Conservation (phyloP, 2,329 filamentous ascomycete species). For the Aspergillus unguis region DNA sequence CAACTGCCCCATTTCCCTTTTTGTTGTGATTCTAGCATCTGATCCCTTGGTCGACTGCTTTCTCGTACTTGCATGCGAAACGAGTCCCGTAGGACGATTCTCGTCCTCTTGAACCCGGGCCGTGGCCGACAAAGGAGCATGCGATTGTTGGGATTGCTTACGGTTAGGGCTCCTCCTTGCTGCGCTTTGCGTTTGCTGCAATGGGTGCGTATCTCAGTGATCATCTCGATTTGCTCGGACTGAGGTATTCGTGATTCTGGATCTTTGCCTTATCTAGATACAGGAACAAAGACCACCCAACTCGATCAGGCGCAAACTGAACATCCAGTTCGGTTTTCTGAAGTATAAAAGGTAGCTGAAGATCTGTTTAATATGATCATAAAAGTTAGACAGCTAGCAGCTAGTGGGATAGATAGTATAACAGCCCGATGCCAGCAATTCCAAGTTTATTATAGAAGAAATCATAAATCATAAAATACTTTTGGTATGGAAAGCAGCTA, state of each 20-base stretch:
- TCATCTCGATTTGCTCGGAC: not conserved
- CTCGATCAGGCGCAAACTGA: too few relatives aligned
- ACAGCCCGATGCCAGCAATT: too few relatives aligned
- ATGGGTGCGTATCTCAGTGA: not conserved
- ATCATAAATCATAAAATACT: too few relatives aligned
- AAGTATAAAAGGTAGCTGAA: conserved; percentile 31
- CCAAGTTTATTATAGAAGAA: too few relatives aligned
- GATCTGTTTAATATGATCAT: too few relatives aligned
- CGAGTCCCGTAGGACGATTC: conserved; percentile 47
- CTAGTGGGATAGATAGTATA: too few relatives aligned
- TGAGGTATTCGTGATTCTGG: too few relatives aligned
- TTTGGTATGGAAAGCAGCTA: too few relatives aligned
- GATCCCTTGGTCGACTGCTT: conserved; percentile 53
- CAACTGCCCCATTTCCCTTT: conserved; percentile 57
- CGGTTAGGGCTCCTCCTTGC: not conserved
- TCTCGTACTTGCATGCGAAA: conserved; percentile 50
- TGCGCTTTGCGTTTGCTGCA: not conserved
- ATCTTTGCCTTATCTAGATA: too few relatives aligned
- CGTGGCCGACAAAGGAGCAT: conserved; percentile 58
- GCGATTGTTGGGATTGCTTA: conserved; percentile 43
- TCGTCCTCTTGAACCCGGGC: conserved; percentile 56
- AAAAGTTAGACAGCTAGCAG: too few relatives aligned
- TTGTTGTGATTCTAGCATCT: conserved; percentile 60
- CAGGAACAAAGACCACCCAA: too few relatives aligned
- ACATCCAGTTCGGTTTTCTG: conserved; percentile 29